A percentile compares a stretch with the other conserved stretches of the same genome.
These are phyloP conservation scores for Claviceps spartinae DNA, from an alignment of 2,329 filamentous ascomycete species.

Conservation along the genomic window DNA sequence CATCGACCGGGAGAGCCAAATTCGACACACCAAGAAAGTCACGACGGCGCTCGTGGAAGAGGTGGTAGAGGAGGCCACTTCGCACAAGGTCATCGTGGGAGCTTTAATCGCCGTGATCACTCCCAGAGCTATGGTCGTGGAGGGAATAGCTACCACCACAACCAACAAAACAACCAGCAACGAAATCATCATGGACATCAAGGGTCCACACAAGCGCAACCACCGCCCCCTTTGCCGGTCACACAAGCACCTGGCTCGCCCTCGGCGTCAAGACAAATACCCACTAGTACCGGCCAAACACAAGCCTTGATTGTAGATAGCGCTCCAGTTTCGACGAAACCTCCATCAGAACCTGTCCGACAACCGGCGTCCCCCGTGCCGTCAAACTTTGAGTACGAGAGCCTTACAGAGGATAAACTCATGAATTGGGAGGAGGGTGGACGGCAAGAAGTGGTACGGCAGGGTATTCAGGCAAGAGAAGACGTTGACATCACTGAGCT, in stretches of 20 bases:
- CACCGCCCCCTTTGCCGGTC: slow-evolving; percentile 11
- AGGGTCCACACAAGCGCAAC: slow-evolving; percentile 10
- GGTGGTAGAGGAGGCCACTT: slow-evolving; percentile 27
- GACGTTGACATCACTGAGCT: slow-evolving; percentile 57
- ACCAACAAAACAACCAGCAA: slow-evolving; percentile 9
- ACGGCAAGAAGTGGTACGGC: slow-evolving; percentile 51
- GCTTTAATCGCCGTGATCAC: slow-evolving; percentile 39
- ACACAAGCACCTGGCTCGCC: slow-evolving; percentile 8
- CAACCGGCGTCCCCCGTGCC: slow-evolving; percentile 16
- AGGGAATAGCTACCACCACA: slow-evolving; percentile 11
- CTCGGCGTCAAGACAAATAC: slow-evolving; percentile 8
- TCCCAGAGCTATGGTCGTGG: slow-evolving; percentile 22
- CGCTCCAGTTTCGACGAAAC: slow-evolving; percentile 9
- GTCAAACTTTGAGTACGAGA: slow-evolving; percentile 55
- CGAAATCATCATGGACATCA: slow-evolving; percentile 9
- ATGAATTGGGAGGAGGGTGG: slow-evolving; percentile 54
- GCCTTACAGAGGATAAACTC: slow-evolving; percentile 58
- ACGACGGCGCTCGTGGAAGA: slow-evolving; percentile 35
- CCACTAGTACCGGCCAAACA: not conserved
- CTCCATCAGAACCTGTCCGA: slow-evolving; percentile 9
- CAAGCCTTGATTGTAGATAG: slow-evolving; percentile 7
- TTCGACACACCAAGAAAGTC: slow-evolving; percentile 44
- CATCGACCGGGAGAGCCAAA: slow-evolving; percentile 45
- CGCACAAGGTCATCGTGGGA: slow-evolving; percentile 24
- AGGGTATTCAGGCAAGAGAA: slow-evolving; percentile 49